A percentile compares a stretch with the other conserved stretches of the same genome.
phyloP scores from a whole-genome alignment of 805 yeast genomes.

The Saccharomyces paradoxus region DNA sequence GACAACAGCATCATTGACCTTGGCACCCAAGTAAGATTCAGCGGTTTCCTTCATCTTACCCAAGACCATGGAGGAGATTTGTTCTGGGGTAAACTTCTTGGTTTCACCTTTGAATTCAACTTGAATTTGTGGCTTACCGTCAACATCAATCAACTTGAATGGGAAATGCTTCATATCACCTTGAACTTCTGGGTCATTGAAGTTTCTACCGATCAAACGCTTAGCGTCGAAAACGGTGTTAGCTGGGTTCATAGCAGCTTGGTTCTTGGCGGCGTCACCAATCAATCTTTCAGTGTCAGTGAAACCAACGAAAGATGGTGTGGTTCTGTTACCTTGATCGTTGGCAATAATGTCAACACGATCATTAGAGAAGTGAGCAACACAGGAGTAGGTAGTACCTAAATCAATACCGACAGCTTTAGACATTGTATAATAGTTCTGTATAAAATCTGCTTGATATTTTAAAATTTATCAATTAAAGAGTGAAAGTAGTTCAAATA shows the following conservation, averaged over 20 bases:
- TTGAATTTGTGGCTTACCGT: constrained; percentile 79
- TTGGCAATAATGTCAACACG: constrained; percentile 93
- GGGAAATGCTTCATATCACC: constrained; percentile 71
- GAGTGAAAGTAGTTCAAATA: background rate
- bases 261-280: constrained; percentile 98
- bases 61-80: constrained; percentile 87
- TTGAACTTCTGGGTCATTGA: constrained; percentile 51
- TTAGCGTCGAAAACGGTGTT: constrained; percentile 95
- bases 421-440: constrained; percentile 24
- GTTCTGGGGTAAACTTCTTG: constrained; percentile 87
- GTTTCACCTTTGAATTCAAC: constrained; percentile 85
- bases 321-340: constrained; percentile 97
- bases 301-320: constrained; percentile 95
- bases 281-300: constrained; percentile 91
- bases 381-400: constrained; percentile 97
- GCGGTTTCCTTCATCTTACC: constrained; percentile 91
- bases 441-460: background rate
- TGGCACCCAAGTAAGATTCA: constrained; percentile 78
- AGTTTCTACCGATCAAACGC: constrained; percentile 77
- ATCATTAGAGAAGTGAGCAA: constrained; percentile 77
- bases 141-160: constrained; percentile 66
- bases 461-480: background rate
- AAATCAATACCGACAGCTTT: constrained; percentile 70
- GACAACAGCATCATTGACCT: constrained; percentile 84
- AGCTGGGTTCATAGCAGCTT: constrained; percentile 91